Evolutionary conservation across 2,329 filamentous ascomycete genomes (phyloP).

Genomic region (Triangularia verruculosa): DNA sequence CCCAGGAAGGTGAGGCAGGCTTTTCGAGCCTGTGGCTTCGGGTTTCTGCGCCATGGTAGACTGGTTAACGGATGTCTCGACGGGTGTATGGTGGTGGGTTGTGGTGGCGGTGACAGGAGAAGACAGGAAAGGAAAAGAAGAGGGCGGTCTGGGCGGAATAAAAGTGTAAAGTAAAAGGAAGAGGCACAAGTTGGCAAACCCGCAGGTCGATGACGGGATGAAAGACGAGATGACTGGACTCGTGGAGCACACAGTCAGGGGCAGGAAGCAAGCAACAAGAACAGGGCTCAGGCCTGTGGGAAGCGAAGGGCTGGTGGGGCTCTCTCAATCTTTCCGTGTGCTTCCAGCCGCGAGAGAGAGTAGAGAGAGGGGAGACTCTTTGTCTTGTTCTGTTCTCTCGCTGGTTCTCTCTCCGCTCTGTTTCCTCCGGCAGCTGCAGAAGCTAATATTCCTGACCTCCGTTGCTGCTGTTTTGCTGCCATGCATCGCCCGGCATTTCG

Average conservation of each 20-base stretch:
- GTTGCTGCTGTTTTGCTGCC: neutral
- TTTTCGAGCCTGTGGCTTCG: constrained; percentile 11
- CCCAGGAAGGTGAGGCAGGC: neutral
- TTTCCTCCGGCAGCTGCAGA: neutral
- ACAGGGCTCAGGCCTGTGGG: constrained; percentile 11
- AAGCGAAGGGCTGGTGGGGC: constrained; percentile 1
- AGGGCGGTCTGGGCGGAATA: neutral
- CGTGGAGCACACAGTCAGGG: constrained; percentile 2
- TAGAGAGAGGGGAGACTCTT: too few relatives aligned
- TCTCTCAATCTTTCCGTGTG: constrained; percentile 1
- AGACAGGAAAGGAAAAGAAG: neutral
- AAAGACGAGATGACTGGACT: constrained; percentile 8
- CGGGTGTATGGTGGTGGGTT: neutral
- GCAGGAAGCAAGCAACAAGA: neutral
- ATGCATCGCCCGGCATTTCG: constrained; percentile 7
- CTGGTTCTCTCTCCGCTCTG: neutral
- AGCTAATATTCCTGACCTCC: neutral
- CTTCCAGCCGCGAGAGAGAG: neutral
- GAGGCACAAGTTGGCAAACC: constrained; percentile 19
- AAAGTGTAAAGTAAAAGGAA: neutral
- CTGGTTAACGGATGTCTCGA: neutral
- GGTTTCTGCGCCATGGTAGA: constrained; percentile 23
- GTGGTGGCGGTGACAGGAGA: neutral
- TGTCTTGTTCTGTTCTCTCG: neutral
- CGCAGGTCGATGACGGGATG: constrained; percentile 18